Evolutionary conservation across 352 stramenopile genomes (phyloP), one percentile per base, ranked within the genome.

Genomic region (Phytopythium kandeliae): DNA sequence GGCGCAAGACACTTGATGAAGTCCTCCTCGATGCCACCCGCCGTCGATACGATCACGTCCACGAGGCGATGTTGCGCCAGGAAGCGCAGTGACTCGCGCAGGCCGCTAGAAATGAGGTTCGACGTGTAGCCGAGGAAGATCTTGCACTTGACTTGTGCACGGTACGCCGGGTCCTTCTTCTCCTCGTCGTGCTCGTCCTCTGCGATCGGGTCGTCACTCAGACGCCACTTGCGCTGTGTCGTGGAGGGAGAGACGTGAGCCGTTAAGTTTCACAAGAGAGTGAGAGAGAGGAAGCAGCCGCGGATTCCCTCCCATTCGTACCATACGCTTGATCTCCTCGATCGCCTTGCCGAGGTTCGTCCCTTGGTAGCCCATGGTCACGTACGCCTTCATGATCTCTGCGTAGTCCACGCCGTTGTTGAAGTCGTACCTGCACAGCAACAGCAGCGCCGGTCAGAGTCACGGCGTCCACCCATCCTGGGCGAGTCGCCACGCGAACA

Each of bases 101-200:
- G 72, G 8, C 97, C 97, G 54, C 83, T 99, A 5, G 96, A 99
- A 57, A 99, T 99, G 67, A 99, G 87, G 81, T 99, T 99, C 34
- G 89, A 98, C 37, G 97, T 99, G 78, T 99, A 99, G 6, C 84
- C 89, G 24, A 99, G 76, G 71, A 99, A 99, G 56, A 99, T 99
- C n/a, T 91, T 98, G 70, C 80, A 96, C 65, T 97, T 98, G 43
- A 94, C 71, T 4, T 65, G 78, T 22, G 80, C 82, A 40, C 90
- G 89, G 58, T 83, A 90, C 48, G 63, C 68, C 4, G 75, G 68
- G 49, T 95, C 82, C 38, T 78, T 76, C 41, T 97, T 71, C 42
- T 88, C 67, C 41, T 97, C 82, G 55, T 99, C 95, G 41, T 97
- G 84, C 33, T 98, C 89, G 26, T 97, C 92, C 38, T 93, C 82